Percentiles rank a stretch among this genome's conserved stretches.
Conservation (phyloP, 1,139 yeast genomes). For the Diutina rugosa region DNA sequence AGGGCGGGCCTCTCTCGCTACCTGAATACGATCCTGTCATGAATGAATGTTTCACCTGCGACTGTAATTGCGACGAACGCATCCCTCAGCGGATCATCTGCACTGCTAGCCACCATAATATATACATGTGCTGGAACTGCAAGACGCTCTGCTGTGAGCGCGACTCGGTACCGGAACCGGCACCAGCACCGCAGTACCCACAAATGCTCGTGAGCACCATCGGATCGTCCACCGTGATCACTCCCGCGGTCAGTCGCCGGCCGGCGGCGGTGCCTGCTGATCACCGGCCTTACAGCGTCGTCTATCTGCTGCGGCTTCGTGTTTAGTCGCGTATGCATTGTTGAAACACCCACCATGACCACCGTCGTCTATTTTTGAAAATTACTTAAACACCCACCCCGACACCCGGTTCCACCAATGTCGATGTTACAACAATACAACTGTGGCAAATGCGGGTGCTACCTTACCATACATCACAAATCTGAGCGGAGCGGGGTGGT, state of each 20-base stretch:
- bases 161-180: not conserved
- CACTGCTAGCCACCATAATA: not conserved
- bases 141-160: not conserved
- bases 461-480: not conserved
- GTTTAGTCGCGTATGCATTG: too few relatives aligned
- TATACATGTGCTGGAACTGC: not conserved
- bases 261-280: not conserved
- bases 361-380: too few relatives aligned
- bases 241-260: not conserved
- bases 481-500: not conserved
- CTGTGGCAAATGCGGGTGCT: not conserved
- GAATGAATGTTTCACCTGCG: not conserved
- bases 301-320: not conserved
- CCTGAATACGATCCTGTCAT: not conserved
- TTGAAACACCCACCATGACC: too few relatives aligned
- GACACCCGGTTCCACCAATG: not conserved
- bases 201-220: too few relatives aligned
- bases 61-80: not conserved
- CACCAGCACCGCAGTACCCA: not conserved
- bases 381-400: not conserved
- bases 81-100: not conserved
- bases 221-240: not conserved
- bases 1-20: not conserved
- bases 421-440: not conserved
- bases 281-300: not conserved